These are phyloP conservation scores for Hypoxylon subgilvum DNA, from an alignment of 495 filamentous ascomycete genomes.

Conservation along the genomic window DNA sequence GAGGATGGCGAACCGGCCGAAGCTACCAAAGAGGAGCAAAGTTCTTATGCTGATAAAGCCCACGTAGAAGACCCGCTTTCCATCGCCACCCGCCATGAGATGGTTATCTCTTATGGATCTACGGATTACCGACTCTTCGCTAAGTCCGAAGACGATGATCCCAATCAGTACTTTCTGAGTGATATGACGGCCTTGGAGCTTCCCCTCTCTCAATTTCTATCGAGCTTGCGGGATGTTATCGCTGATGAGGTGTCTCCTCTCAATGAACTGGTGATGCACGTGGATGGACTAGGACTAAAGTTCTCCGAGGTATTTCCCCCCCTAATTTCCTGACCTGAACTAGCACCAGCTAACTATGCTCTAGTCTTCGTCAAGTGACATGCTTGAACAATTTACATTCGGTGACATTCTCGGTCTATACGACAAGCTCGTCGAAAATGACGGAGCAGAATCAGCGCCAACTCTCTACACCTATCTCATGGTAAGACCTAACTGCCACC, in stretches of 20 bases:
- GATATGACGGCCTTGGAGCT: constrained; percentile 66
- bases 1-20: neutral
- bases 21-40: constrained; percentile 13
- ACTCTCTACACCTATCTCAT: constrained; percentile 41
- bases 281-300: constrained; percentile 71
- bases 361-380: constrained; percentile 38
- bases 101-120: constrained; percentile 65
- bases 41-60: neutral
- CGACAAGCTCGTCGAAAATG: constrained; percentile 49
- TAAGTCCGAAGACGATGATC: constrained; percentile 65
- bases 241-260: constrained; percentile 67
- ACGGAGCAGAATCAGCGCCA: constrained; percentile 27
- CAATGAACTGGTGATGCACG: constrained; percentile 71
- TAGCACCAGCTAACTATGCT: constrained; percentile 28
- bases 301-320: constrained; percentile 69
- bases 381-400: constrained; percentile 41
- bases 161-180: constrained; percentile 75
- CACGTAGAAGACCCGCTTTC: constrained; percentile 33
- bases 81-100: constrained; percentile 30
- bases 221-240: constrained; percentile 69
- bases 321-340: neutral
- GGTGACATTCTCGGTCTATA: constrained; percentile 42
- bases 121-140: constrained; percentile 75
- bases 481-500: constrained; percentile 40
- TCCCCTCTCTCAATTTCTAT: constrained; percentile 65